Base-by-base conservation (phyloP, 2,329 filamentous ascomycete genomes). In the Orbilia blumenaviensis region DNA sequence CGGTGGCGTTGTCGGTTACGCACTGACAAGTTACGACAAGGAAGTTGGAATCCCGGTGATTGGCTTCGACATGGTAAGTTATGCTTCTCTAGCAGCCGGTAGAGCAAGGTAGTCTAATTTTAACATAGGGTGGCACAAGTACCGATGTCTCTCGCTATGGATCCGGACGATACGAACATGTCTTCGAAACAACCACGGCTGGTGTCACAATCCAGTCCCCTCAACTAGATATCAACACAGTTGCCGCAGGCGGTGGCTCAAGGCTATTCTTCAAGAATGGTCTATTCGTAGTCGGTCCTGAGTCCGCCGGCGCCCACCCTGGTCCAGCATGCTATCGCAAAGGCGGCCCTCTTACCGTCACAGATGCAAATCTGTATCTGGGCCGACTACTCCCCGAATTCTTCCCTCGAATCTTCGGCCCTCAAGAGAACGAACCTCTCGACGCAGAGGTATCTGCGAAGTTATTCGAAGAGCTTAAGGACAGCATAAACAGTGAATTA, bases 341-440 rank as follows among this genome's bases (percentile, higher is more conserved):
- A 82, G 92, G 91, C 0, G 94, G 94, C 0, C 93, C 94, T 2
- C 86, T 94, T 3, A 95, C 94, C 0, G 93, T 97, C n/a, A 97
- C 94, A 0, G 94, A 97, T 81, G 94, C 94, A 0, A 97, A 97
- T 79, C 83, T 97, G 4, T 92, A 92, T 80, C 88, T 97, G 0
- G 93, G 94, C 0, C 88, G 94, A 41, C 85, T 98, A 2, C 84
- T 97, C 0, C 94, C 94, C 0, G 92, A 96, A 77, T 96, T 95
- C 85, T 97, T 97, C 81, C 94, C 94, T 0, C 94, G 94, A 82
- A 97, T 98, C 73, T 97, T 98, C 80, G 94, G 94, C 50, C 91
- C 92, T 82, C 91, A 94, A 48, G 94, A 97, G 81, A 87, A 97
- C 69, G 88, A 95, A 82, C 90, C 90, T 0, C 84, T 97, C 0